Base-by-base conservation (phyloP, 2,329 filamentous ascomycete genomes). In the Seiridium unicorne region DNA sequence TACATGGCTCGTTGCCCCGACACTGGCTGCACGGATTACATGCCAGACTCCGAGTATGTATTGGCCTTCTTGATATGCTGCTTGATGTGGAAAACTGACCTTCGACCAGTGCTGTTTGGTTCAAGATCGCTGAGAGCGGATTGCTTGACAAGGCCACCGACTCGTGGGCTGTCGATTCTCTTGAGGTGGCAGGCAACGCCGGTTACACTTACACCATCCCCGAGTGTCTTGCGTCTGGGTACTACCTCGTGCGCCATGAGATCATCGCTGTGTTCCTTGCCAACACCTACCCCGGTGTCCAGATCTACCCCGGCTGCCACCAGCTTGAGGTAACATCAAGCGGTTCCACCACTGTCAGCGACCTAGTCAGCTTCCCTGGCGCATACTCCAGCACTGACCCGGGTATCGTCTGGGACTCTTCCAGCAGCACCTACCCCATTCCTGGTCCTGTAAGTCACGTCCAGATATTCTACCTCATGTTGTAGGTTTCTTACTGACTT, bases 1-100 rank as follows among this genome's bases (percentile, higher is more conserved):
- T 87, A 87, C 67, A 84, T 87, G 83, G 84, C 84, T 4, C 75
- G 76, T 40, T 87, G 85, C 69, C 82, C 83, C 0, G 79, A 81
- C 47, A 69, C 73, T 0, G 65, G 66, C n/a, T 68, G 66, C 56
- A 61, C 59, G 31, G 58, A 62, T 26, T 68, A 70, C 62, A 47
- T 64, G 64, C 65, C 57, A 32, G 51, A 61, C 64, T 34, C 32
- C 38, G 69, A 63, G 1, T 57, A 36, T 13, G 55, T 48, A n/a
- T 36, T 6, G 8, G 18, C 9, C 18, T 11, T 32, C 7, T 8
- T 42, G 38, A 42, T 42, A 8, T 42, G 38, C 13, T 42, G 13
- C 26, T 26, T 26, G 18, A 26, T 26, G 18, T 26, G 18, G 18
- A 26, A 26, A 26, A 26, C 18, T 26, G 18, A 26, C 18, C 18